Conservation (phyloP, 345 rosid species). For the Turnera subulata region DNA sequence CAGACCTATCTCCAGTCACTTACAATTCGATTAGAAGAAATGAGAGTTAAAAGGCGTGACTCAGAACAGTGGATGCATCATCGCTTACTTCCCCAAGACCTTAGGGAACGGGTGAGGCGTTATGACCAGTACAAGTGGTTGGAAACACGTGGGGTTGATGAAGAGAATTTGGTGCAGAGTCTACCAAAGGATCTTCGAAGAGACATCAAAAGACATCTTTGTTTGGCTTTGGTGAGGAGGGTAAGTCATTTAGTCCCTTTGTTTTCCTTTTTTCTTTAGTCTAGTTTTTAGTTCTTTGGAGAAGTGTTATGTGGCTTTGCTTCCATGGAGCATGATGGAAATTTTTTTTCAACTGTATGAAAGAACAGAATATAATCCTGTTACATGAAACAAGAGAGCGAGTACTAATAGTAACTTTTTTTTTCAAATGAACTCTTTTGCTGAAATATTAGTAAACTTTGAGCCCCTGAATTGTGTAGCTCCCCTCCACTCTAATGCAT, state of each 20-base stretch:
- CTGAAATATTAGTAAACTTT: no score
- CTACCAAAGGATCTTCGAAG: conserved; percentile 94
- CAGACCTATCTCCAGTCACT: conserved; percentile 98
- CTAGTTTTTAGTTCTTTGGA: not conserved
- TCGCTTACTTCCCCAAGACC: conserved; percentile 82
- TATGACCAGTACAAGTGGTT: conserved; percentile 97
- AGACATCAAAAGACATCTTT: conserved; percentile 94
- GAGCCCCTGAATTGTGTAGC: no score
- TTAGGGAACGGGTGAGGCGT: conserved; percentile 82
- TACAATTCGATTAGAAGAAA: conserved; percentile 91
- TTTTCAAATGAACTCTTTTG: no score
- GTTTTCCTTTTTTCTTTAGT: not conserved
- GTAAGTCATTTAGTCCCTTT: conserved; percentile 37
- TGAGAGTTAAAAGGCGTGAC: conserved; percentile 97
- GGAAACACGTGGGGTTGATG: conserved; percentile 96
- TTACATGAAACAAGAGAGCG: no score
- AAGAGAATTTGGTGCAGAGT: conserved; percentile 76
- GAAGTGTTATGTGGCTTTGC: not conserved
- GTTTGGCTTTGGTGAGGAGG: conserved; percentile 87
- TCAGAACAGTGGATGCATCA: conserved; percentile 99
- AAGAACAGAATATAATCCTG: not conserved
- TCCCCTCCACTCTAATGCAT: no score
- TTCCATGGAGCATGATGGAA: not conserved
- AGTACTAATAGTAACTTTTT: no score
- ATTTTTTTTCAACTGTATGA: not conserved